These are phyloP conservation scores for Hippophae tibetana DNA, from an alignment of 306 rosid species.

Conservation along the genomic window DNA sequence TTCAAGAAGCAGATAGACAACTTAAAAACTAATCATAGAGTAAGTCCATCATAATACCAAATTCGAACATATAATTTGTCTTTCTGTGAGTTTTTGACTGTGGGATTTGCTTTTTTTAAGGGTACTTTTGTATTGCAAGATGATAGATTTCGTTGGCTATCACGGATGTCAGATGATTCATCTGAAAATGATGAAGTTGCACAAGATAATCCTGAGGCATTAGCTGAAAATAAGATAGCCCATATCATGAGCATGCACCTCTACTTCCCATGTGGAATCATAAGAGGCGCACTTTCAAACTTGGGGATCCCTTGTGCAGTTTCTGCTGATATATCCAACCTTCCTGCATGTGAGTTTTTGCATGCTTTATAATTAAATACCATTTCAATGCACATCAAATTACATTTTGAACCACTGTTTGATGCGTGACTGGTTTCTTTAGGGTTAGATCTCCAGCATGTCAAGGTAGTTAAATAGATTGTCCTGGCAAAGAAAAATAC, in stretches of 20 bases:
- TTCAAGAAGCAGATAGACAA: too few relatives aligned
- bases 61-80: not conserved
- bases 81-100: slow-evolving; percentile 10
- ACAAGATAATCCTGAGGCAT: slow-evolving; percentile 41
- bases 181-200: slow-evolving; percentile 42
- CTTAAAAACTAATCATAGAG: too few relatives aligned
- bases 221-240: slow-evolving; percentile 51
- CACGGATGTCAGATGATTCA: slow-evolving; percentile 69
- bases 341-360: slow-evolving; percentile 77
- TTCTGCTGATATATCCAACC: slow-evolving; percentile 78
- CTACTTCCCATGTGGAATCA: slow-evolving; percentile 91
- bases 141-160: slow-evolving; percentile 74
- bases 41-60: not conserved
- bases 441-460: not conserved
- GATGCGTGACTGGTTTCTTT: not conserved
- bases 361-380: slow-evolving; percentile 7
- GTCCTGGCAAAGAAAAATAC: too few relatives aligned
- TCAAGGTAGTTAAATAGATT: too few relatives aligned
- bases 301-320: slow-evolving; percentile 96
- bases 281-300: slow-evolving; percentile 92
- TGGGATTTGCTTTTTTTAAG: slow-evolving; percentile 29
- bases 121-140: slow-evolving; percentile 98
- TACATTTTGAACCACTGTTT: not conserved
- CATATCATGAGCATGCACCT: slow-evolving; percentile 85
- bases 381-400: not conserved